Evolutionary conservation across 2,329 filamentous ascomycete species (phyloP).

Genomic region (Lachnellula subtilissima): DNA sequence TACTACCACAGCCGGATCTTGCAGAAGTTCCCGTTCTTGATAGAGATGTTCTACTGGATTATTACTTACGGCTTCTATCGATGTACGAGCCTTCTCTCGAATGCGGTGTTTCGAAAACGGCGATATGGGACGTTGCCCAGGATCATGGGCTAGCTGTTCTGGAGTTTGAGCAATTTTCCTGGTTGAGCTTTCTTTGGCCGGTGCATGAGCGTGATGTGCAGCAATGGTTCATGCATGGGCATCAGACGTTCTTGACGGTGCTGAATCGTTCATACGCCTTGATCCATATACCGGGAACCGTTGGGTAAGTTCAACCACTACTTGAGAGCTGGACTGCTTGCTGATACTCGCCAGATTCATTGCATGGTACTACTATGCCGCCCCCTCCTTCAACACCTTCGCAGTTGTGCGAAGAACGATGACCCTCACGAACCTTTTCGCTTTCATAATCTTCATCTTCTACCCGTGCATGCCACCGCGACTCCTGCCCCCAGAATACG

Average conservation of each 20-base stretch:
- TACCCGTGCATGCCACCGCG: slow-evolving; percentile 50
- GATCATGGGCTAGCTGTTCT: slow-evolving; percentile 51
- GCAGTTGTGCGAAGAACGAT: slow-evolving; percentile 43
- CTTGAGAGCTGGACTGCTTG: not conserved
- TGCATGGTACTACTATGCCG: slow-evolving; percentile 58
- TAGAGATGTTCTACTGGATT: slow-evolving; percentile 65
- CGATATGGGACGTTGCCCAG: slow-evolving; percentile 52
- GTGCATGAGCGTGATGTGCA: slow-evolving; percentile 49
- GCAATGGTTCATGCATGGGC: slow-evolving; percentile 51
- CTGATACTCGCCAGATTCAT: slow-evolving; percentile 45
- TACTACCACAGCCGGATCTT: slow-evolving; percentile 58
- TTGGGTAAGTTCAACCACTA: slow-evolving; percentile 40
- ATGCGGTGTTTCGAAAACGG: slow-evolving; percentile 34
- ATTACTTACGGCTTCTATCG: slow-evolving; percentile 40
- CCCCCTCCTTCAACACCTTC: slow-evolving; percentile 44
- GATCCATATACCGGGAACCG: slow-evolving; percentile 56
- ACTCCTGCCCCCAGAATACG: slow-evolving; percentile 44
- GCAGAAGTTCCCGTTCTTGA: slow-evolving; percentile 60
- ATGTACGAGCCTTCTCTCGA: slow-evolving; percentile 25
- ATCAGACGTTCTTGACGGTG: slow-evolving; percentile 47
- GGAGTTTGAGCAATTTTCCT: slow-evolving; percentile 48
- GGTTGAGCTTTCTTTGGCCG: slow-evolving; percentile 48
- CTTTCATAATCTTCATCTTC: slow-evolving; percentile 47
- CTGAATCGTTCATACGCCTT: slow-evolving; percentile 55
- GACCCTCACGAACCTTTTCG: slow-evolving; percentile 49